Evolutionary conservation across 257 asterid genomes (phyloP), one percentile per base, ranked within the genome.

Genomic region (Linaria vulgaris): DNA sequence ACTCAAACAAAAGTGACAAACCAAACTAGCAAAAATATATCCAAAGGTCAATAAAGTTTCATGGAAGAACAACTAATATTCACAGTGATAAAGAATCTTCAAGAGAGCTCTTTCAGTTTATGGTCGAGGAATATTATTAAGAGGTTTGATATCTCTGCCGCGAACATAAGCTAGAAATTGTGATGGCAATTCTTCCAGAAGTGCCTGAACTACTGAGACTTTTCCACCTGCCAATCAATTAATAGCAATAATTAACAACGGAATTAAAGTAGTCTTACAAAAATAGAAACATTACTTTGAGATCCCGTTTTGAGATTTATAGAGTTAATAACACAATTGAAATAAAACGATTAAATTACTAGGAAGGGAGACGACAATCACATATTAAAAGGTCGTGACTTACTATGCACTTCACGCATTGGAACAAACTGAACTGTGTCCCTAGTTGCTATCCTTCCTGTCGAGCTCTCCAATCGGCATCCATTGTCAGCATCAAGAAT

Each of bases 381-480:
- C 15, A 44, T 44, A 44, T 44, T 27, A 39, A n/a, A 21, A 14
- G 9, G 4, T 2, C 16, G 34, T 20, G 12, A 27, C 76, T 72
- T 68, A 85, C 96, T 82, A 50, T 71, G 91, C 57, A 84, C 85
- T 71, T 88, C 90, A 10, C 92, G 85, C 87, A 88, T 80, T n/a
- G 96, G 95, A 82, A 86, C 88, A 53, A 88, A 88, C 78, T 86
- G 92, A 68, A 88, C 92, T 14, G 84, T 82, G 75, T 88, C 96
- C 41, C 95, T 72, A 24, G 95, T 79, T 48, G 96, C 92, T 62
- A 88, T 51, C 79, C 96, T 77, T 60, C 96, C 92, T 0, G 76
- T 79, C n/a, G 77, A 71, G 62, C 92, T 79, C 80, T 88, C 95
- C 14, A 88, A 44, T 7, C 90, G 83, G 4, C 23, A 56, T 34